These are phyloP conservation scores for Iris macrosiphon DNA, from an alignment of 106 monocot species.

Conservation along the genomic window DNA sequence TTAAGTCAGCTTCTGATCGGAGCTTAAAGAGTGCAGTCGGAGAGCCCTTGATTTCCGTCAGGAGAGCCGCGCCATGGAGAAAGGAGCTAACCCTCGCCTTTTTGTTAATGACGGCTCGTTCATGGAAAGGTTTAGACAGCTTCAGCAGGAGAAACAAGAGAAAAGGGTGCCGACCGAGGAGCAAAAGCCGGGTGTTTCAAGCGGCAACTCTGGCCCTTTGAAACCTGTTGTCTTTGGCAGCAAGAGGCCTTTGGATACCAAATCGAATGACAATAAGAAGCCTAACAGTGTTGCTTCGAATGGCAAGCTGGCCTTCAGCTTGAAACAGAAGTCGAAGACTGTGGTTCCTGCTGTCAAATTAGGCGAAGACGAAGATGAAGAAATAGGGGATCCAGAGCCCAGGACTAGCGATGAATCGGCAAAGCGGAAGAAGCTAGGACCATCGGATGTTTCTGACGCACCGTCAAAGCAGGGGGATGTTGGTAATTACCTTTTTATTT, in stretches of 20 bases:
- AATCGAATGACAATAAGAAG: constrained; percentile 39
- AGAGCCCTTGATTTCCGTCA: too few relatives aligned
- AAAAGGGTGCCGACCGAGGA: too few relatives aligned
- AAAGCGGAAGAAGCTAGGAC: constrained; percentile 47
- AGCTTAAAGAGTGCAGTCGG: constrained; percentile 30
- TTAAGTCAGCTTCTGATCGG: constrained; percentile 13
- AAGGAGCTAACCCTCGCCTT: constrained; percentile 27
- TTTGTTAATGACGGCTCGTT: constrained; percentile 78
- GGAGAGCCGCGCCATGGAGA: constrained; percentile 24
- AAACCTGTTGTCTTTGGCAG: constrained; percentile 18
- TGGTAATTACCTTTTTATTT: constrained; percentile 55
- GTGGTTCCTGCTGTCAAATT: constrained; percentile 52
- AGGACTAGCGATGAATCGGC: constrained; percentile 23
- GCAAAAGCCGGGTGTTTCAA: too few relatives aligned
- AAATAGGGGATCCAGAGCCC: constrained; percentile 24
- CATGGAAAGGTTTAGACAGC: constrained; percentile 67
- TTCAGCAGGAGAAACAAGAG: constrained; percentile 42
- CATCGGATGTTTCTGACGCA: constrained; percentile 11
- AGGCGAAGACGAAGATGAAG: constrained; percentile 78
- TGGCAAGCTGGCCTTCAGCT: constrained; percentile 92
- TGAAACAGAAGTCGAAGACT: constrained; percentile 89
- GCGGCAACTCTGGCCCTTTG: neutral
- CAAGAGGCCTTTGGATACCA: constrained; percentile 57
- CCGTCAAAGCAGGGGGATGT: constrained; percentile 25
- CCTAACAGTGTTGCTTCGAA: constrained; percentile 16